Evolutionary conservation across 208 protist species (phyloP).

Genomic region (Porcisia deanei): DNA sequence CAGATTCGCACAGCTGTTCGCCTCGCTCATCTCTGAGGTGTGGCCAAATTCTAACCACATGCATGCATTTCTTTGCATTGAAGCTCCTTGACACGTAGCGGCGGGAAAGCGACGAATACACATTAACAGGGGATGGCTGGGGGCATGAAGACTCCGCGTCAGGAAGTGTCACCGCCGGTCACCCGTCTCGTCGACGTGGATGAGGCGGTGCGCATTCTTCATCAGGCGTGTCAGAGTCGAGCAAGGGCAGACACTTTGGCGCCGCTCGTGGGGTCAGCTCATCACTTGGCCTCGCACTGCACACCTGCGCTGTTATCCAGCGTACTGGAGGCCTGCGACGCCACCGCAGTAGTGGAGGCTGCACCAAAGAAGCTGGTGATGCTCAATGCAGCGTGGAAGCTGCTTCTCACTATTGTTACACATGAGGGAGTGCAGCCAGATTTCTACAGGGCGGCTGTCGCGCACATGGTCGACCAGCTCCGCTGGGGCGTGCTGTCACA

Average conservation of each 20-base stretch:
- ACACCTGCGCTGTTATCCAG: slow-evolving; percentile 41
- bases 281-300: slow-evolving; percentile 28
- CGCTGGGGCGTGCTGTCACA: slow-evolving; percentile 62
- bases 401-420: slow-evolving; percentile 52
- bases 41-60: neutral
- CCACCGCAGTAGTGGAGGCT: slow-evolving; percentile 20
- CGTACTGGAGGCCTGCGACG: slow-evolving; percentile 47
- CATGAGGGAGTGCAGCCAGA: slow-evolving; percentile 15
- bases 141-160: neutral
- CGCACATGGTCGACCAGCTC: slow-evolving; percentile 68
- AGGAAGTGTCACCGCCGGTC: slow-evolving; percentile 11
- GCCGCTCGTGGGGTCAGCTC: slow-evolving; percentile 18
- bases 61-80: neutral
- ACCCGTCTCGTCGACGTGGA: slow-evolving; percentile 16
- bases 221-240: slow-evolving; percentile 15
- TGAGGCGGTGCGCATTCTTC: slow-evolving; percentile 23
- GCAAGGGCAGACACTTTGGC: slow-evolving; percentile 17
- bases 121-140: neutral
- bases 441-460: slow-evolving; percentile 34
- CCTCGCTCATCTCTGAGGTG: neutral
- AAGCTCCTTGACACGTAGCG: neutral
- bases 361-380: slow-evolving; percentile 41
- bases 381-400: slow-evolving; percentile 74
- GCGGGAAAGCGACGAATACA: neutral
- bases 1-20: neutral